phyloP scores from a whole-genome alignment of 352 stramenopile species.

The Pythium brachiatum region DNA sequence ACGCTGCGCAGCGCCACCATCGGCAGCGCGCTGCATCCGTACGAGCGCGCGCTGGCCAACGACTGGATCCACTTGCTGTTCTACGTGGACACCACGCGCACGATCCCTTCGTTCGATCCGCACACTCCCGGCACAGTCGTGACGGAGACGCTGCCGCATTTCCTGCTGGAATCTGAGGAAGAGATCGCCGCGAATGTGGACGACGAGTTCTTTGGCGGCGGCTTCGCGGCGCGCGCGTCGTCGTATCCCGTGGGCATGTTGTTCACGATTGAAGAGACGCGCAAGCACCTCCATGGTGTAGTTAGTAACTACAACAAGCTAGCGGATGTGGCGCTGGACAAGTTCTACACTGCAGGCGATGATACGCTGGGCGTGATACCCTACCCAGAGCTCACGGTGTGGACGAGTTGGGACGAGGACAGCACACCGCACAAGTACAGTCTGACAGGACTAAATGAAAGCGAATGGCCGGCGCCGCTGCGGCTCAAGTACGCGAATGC shows the following conservation, averaged over 20 bases:
- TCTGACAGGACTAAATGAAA: constrained; percentile 37
- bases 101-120: constrained; percentile 10
- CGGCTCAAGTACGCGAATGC: constrained; percentile 27
- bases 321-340: constrained; percentile 48
- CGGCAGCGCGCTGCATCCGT: constrained; percentile 49
- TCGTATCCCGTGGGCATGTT: constrained; percentile 58
- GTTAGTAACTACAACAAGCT: constrained; percentile 64
- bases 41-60: constrained; percentile 57
- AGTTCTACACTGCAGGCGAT: constrained; percentile 37
- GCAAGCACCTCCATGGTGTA: constrained; percentile 61
- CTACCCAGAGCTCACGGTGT: constrained; percentile 50
- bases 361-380: constrained; percentile 23
- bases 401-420: constrained; percentile 26
- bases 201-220: constrained; percentile 56
- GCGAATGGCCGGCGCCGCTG: constrained; percentile 53
- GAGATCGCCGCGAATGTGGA: constrained; percentile 63
- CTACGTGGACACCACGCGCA: constrained; percentile 49
- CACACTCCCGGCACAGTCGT: constrained; percentile 13
- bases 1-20: constrained; percentile 47
- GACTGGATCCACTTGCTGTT: constrained; percentile 72
- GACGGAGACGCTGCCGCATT: constrained; percentile 54
- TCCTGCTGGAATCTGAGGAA: constrained; percentile 63
- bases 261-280: constrained; percentile 71
- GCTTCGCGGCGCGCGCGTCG: constrained; percentile 50
- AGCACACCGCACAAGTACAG: constrained; percentile 31